These are phyloP conservation scores for Marchantia polymorpha DNA, from an alignment of 225 moss, liverwort and hornwort genomes.

Conservation along the genomic window DNA sequence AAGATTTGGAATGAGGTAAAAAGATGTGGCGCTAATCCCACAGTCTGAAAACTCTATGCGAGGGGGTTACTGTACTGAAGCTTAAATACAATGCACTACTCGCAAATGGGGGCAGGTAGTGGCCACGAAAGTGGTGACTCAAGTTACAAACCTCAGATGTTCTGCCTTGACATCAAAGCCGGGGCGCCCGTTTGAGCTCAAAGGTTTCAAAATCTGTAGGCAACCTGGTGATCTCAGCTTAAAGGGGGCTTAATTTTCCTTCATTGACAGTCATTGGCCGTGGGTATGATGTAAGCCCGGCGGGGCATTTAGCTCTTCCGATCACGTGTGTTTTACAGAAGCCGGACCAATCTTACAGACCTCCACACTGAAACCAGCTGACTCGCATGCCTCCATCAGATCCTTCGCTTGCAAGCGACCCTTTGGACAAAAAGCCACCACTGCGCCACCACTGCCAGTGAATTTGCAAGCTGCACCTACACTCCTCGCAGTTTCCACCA, in stretches of 20 bases:
- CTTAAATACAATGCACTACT: too few species aligned
- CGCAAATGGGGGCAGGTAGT: background rate
- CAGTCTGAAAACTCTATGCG: too few species aligned
- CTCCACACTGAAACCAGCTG: slow-evolving; percentile 72
- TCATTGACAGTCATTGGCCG: background rate
- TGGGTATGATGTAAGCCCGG: background rate
- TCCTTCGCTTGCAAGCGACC: slow-evolving; percentile 66
- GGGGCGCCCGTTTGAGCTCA: background rate
- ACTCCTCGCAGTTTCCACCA: slow-evolving; percentile 78
- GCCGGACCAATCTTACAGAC: slow-evolving; percentile 55
- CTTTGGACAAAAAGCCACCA: slow-evolving; percentile 72
- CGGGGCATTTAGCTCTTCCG: background rate
- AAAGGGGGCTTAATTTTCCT: background rate
- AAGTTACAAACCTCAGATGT: background rate
- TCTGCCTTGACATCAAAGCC: background rate
- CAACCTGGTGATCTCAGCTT: background rate
- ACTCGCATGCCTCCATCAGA: slow-evolving; percentile 61
- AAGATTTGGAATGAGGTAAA: background rate
- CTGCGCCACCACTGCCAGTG: slow-evolving; percentile 95
- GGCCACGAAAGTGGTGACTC: background rate
- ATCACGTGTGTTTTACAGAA: slow-evolving; percentile 34
- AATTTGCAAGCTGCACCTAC: slow-evolving; percentile 96
- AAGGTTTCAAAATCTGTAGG: background rate
- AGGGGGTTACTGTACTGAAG: too few species aligned
- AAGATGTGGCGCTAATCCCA: too few species aligned